Base-by-base conservation (phyloP, 257 asterid species). In the Solanum clarkiae region DNA sequence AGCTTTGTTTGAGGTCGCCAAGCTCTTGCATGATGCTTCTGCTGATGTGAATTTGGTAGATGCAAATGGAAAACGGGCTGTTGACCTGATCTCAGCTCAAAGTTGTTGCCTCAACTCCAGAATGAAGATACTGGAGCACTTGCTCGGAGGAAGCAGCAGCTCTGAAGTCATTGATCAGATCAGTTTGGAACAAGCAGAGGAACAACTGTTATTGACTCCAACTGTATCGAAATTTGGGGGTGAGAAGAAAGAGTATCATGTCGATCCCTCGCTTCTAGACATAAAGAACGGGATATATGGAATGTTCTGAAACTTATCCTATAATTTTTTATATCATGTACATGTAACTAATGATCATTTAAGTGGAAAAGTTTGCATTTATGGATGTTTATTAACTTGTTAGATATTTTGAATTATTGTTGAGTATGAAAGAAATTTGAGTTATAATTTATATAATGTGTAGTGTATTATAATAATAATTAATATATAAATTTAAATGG, bases 251-350 rank as follows among this genome's bases (percentile, higher is more conserved):
- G 91, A 87, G 71, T 90, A 86, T 60, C 92, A 90, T 57, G 74
- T 88, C 26, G 92, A 90, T 84, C 90, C 92, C 20, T 88, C 92
- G 51, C 91, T 90, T 86, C 92, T 91, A 1, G 91, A 90, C 80
- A 88, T 90, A 80, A 90, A 90, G 84, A 87, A 83, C 8, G 90
- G 89, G 56, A 84, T 90, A 49, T 90, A 85, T 81, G 91, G 89
- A 29, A 29, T 29, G 32, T 29, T 29, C 3, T 29, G 32, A 29
- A 29, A 29, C 32, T 29, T 29, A 29, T 29, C 32, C 32, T 29
- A 29, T 29, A 2, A 29, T 29, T 29, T 29, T 29, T 29, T 2
- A 29, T 29, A 29, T 29, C 32, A 29, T 29, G 3, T 29, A 29
- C 2, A 29, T 29, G 32, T 29, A 29, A 29, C 32, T 29, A 29